Conservation (phyloP, 768 basidiomycete genomes). For the Cyclocybe cylindracea region DNA sequence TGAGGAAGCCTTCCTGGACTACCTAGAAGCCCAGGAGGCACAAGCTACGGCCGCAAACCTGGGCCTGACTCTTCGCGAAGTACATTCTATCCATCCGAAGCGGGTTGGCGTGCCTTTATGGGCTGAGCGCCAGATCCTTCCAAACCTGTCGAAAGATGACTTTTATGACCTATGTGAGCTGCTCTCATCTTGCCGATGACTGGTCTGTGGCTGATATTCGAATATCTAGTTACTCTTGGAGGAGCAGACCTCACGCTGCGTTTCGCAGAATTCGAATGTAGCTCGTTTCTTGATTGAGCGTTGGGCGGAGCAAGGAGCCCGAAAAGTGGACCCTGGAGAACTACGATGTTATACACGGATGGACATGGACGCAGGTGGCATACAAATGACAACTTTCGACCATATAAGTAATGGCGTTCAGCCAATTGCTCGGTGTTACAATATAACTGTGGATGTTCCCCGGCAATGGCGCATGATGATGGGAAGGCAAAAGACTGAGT, state of each 20-base stretch:
- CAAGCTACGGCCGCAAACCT: constrained; percentile 20
- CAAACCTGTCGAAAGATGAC: constrained; percentile 34
- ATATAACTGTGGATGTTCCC: no score
- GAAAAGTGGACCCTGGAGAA: no score
- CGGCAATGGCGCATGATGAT: no score
- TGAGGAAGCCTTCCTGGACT: constrained; percentile 34
- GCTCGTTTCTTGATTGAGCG: background rate
- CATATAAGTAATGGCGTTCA: no score
- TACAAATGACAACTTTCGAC: no score
- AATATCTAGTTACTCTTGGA: constrained; percentile 32
- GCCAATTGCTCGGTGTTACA: no score
- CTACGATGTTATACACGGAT: no score
- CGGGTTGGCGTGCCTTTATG: constrained; percentile 18
- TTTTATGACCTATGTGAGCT: constrained; percentile 41
- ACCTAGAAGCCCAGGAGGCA: constrained; percentile 26
- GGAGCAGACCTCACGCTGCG: constrained; percentile 33
- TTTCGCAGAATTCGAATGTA: constrained; percentile 33
- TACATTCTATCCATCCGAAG: constrained; percentile 34
- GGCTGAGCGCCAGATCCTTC: constrained; percentile 28
- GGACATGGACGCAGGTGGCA: no score
- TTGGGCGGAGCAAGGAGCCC: no score
- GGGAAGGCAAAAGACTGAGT: no score
- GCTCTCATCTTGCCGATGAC: background rate
- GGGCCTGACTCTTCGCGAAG: constrained; percentile 27
- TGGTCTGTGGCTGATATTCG: background rate